Conservation (phyloP, 192 early-diverging fungal species). For the Globomyces pollinis-pini region DNA sequence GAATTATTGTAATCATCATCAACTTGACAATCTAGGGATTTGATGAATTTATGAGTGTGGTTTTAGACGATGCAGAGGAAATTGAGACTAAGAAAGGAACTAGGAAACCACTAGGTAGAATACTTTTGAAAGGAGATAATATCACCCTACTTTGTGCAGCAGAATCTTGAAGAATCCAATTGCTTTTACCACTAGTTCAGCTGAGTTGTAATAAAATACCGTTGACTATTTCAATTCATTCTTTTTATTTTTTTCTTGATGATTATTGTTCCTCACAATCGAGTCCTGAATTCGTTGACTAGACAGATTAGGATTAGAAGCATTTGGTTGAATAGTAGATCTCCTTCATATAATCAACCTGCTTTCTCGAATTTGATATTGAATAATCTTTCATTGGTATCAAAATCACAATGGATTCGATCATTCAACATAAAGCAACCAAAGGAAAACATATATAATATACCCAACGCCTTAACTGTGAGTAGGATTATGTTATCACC, state of each 20-base stretch:
- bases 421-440: no score
- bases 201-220: neutral
- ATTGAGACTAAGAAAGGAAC: constrained; percentile 71
- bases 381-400: no score
- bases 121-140: constrained; percentile 95
- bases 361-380: no score
- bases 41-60: constrained; percentile 98
- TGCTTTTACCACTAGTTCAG: neutral
- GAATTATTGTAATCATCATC: constrained; percentile 66
- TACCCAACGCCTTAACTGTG: constrained; percentile 85
- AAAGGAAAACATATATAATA: constrained; percentile 86
- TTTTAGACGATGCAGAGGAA: constrained; percentile 85
- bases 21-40: constrained; percentile 89
- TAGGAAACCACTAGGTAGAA: constrained; percentile 69
- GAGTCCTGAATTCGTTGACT: no score
- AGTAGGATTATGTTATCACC: constrained; percentile 72
- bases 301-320: no score
- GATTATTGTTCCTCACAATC: no score
- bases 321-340: no score
- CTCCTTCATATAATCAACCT: no score
- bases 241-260: no score
- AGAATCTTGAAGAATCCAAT: neutral
- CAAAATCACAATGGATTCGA: no score
- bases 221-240: no score
- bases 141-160: constrained; percentile 62